phyloP scores from a whole-genome alignment of 176 grass and related monocot species.

The Tillandsia leiboldiana region DNA sequence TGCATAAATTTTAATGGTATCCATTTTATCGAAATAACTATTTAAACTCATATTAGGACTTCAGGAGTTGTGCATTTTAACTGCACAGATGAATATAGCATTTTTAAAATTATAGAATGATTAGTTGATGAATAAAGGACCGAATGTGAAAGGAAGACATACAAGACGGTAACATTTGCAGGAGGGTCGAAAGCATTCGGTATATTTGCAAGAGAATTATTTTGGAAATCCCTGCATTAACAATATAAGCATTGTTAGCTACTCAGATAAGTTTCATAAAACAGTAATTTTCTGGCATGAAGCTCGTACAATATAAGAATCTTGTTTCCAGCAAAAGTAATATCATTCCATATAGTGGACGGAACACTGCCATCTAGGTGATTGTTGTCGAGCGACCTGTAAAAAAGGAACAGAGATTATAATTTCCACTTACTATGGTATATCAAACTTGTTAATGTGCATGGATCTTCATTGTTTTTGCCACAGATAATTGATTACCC shows the following conservation, averaged over 20 bases:
- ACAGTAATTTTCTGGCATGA: not conserved
- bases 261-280: not conserved
- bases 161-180: slow-evolving; percentile 49
- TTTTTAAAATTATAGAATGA: not conserved
- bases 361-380: slow-evolving; percentile 36
- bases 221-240: slow-evolving; percentile 74
- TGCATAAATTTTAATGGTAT: too few species aligned
- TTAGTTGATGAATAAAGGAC: too few species aligned
- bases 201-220: slow-evolving; percentile 63
- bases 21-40: too few species aligned
- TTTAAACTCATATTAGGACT: too few species aligned
- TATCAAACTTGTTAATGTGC: not conserved
- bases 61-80: too few species aligned
- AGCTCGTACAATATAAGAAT: slow-evolving; percentile 74
- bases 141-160: slow-evolving; percentile 28
- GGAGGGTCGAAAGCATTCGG: slow-evolving; percentile 43
- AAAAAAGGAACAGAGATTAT: slow-evolving; percentile 18
- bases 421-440: not conserved
- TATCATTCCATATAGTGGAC: slow-evolving; percentile 54
- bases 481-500: too few species aligned
- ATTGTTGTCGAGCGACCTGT: slow-evolving; percentile 58
- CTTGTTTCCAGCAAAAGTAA: slow-evolving; percentile 45
- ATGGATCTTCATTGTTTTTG: not conserved
- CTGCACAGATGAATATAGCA: too few species aligned
- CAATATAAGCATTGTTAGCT: slow-evolving; percentile 6